These are phyloP conservation scores for Penicillium pulvis DNA, from an alignment of 495 filamentous ascomycete species.

Conservation along the genomic window DNA sequence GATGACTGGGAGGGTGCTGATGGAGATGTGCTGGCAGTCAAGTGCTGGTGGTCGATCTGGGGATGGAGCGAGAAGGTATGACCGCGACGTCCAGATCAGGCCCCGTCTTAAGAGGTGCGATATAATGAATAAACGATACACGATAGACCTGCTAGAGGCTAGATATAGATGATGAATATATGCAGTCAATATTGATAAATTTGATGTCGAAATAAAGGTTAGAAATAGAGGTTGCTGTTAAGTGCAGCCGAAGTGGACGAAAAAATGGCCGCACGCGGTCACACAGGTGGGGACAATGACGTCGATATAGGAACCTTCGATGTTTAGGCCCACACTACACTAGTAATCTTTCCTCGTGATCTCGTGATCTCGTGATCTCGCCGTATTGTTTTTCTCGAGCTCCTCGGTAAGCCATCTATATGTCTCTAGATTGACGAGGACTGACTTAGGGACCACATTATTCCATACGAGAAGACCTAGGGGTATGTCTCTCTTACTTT, in stretches of 20 bases:
- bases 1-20: slow-evolving; percentile 68
- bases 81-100: slow-evolving; percentile 4
- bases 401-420: too few relatives aligned
- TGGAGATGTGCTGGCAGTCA: slow-evolving; percentile 53
- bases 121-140: slow-evolving; percentile 39
- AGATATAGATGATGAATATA: slow-evolving; percentile 19
- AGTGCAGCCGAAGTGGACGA: background rate
- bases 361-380: too few relatives aligned
- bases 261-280: background rate
- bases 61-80: slow-evolving; percentile 50
- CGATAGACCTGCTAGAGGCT: slow-evolving; percentile 34
- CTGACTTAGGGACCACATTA: too few relatives aligned
- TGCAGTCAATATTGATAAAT: background rate
- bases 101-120: slow-evolving; percentile 9
- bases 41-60: slow-evolving; percentile 71
- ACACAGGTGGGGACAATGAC: background rate
- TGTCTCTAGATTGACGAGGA: too few relatives aligned
- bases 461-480: too few relatives aligned
- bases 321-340: too few relatives aligned
- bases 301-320: background rate
- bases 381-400: too few relatives aligned
- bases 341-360: too few relatives aligned
- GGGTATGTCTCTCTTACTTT: too few relatives aligned
- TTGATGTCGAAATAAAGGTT: background rate
- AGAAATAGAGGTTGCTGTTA: background rate